Evolutionary conservation across 805 yeast species (phyloP).

Genomic region (Wickerhamiella domercqiae): DNA sequence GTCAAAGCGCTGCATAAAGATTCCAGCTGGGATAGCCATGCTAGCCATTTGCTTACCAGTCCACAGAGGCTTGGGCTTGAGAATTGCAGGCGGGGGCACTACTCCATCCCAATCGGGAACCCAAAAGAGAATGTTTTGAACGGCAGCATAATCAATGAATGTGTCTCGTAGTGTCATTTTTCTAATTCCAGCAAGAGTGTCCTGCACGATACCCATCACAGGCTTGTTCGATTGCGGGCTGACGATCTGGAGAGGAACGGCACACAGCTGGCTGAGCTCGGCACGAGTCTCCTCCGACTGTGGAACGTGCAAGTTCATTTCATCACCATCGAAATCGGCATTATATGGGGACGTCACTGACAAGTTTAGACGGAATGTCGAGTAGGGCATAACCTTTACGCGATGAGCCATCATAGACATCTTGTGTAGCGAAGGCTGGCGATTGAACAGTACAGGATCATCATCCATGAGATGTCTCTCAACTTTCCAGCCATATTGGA

Average conservation of each 20-base stretch:
- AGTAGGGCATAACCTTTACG: slow-evolving; percentile 96
- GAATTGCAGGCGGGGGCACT: slow-evolving; percentile 85
- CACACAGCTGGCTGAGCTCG: slow-evolving; percentile 85
- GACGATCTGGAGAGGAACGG: slow-evolving; percentile 94
- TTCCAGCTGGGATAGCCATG: slow-evolving; percentile 89
- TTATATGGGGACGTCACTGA: slow-evolving; percentile 99
- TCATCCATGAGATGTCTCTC: slow-evolving; percentile 96
- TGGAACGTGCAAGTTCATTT: slow-evolving; percentile 98
- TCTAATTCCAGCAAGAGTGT: slow-evolving; percentile 92
- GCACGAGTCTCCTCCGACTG: slow-evolving; percentile 97
- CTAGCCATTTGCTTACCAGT: slow-evolving; percentile 91
- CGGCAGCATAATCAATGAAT: slow-evolving; percentile 82
- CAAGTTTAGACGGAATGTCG: slow-evolving; percentile 88
- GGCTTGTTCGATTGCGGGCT: slow-evolving; percentile 98
- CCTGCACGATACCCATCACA: slow-evolving; percentile 99
- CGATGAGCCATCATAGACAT: slow-evolving; percentile 99
- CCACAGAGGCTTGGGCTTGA: slow-evolving; percentile 95
- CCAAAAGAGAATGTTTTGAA: slow-evolving; percentile 94
- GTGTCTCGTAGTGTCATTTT: slow-evolving; percentile 85
- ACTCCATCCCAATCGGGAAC: slow-evolving; percentile 98
- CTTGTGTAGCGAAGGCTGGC: slow-evolving; percentile 98
- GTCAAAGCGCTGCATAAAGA: slow-evolving; percentile 84
- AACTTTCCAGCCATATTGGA: slow-evolving; percentile 98
- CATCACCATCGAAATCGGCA: slow-evolving; percentile 99
- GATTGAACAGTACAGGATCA: slow-evolving; percentile 94